These are phyloP conservation scores for Boletus patriciae DNA, from an alignment of 768 basidiomycete genomes.

Conservation along the genomic window DNA sequence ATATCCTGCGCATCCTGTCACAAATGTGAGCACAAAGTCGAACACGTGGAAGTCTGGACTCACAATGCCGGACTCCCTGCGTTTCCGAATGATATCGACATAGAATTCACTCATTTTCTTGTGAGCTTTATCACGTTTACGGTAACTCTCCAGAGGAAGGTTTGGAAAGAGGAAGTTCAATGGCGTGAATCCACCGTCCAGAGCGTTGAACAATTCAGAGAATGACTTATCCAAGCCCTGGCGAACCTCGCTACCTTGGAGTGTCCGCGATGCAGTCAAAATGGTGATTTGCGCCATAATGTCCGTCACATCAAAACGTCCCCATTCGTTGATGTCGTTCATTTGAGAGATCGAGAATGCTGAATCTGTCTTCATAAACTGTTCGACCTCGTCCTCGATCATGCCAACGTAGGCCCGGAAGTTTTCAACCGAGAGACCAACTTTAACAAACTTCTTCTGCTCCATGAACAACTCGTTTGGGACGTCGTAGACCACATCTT, in stretches of 20 bases:
- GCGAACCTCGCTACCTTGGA: conserved; percentile 93
- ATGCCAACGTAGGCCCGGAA: conserved; percentile 81
- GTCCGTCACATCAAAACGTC: conserved; percentile 69
- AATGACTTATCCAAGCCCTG: conserved; percentile 75
- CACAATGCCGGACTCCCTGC: conserved; percentile 52
- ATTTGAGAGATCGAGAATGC: conserved; percentile 61
- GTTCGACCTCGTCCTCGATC: conserved; percentile 73
- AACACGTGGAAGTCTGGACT: conserved; percentile 8
- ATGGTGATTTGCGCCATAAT: conserved; percentile 88
- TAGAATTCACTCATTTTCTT: conserved; percentile 94
- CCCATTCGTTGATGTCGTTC: conserved; percentile 75
- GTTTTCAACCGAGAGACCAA: conserved; percentile 90
- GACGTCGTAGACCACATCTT: conserved; percentile 95
- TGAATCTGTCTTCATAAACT: conserved; percentile 67
- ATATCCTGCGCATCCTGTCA: conserved; percentile 81
- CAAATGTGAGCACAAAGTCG: neutral
- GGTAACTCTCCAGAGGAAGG: conserved; percentile 87
- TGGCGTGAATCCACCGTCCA: conserved; percentile 96
- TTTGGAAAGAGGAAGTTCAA: conserved; percentile 95
- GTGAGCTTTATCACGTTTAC: conserved; percentile 85
- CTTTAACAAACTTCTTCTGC: conserved; percentile 98
- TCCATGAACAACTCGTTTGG: conserved; percentile 98
- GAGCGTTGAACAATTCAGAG: conserved; percentile 78
- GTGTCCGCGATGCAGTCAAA: conserved; percentile 87
- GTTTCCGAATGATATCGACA: conserved; percentile 76